phyloP scores from a whole-genome alignment of 1,284 basidiomycete species.

The Ustilago tritici region DNA sequence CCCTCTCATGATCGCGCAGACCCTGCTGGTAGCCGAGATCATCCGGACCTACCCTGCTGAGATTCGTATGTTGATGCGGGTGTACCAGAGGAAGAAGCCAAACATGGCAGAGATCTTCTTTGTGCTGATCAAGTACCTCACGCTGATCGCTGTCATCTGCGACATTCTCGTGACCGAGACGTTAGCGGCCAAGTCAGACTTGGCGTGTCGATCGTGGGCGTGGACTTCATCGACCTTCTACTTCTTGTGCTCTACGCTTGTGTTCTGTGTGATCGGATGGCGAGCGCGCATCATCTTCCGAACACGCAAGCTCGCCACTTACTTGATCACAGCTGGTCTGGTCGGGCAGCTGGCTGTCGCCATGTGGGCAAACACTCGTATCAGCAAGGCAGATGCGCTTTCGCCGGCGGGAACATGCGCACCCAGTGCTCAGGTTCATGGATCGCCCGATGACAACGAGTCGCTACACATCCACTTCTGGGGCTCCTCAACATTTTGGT shows the following conservation, averaged over 20 bases:
- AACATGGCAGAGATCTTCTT: constrained; percentile 55
- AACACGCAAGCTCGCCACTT: constrained; percentile 4
- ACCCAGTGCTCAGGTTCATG: constrained; percentile 12
- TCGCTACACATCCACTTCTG: constrained; percentile 21
- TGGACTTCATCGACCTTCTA: constrained; percentile 41
- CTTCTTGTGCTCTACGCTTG: constrained; percentile 40
- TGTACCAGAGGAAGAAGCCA: constrained; percentile 27
- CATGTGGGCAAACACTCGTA: constrained; percentile 41
- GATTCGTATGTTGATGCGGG: constrained; percentile 27
- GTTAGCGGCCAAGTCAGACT: constrained; percentile 23
- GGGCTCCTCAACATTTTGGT: constrained; percentile 46
- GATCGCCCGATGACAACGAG: background rate
- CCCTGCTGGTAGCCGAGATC: constrained; percentile 38
- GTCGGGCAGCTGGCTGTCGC: constrained; percentile 26
- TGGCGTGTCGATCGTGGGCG: constrained; percentile 30
- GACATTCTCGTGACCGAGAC: constrained; percentile 40
- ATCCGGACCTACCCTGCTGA: constrained; percentile 46
- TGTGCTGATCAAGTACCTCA: constrained; percentile 47
- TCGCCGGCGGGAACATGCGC: constrained; percentile 34
- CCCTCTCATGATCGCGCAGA: constrained; percentile 31
- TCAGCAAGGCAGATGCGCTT: constrained; percentile 33
- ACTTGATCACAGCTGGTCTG: constrained; percentile 24
- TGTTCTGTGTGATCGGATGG: constrained; percentile 43
- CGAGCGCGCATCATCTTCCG: constrained; percentile 45
- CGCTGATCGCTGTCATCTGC: constrained; percentile 28